A percentile compares a stretch with the other conserved stretches of the same genome.
Evolutionary conservation across 2,329 filamentous ascomycete species (phyloP).

Genomic region (Sclerotinia trifoliorum): DNA sequence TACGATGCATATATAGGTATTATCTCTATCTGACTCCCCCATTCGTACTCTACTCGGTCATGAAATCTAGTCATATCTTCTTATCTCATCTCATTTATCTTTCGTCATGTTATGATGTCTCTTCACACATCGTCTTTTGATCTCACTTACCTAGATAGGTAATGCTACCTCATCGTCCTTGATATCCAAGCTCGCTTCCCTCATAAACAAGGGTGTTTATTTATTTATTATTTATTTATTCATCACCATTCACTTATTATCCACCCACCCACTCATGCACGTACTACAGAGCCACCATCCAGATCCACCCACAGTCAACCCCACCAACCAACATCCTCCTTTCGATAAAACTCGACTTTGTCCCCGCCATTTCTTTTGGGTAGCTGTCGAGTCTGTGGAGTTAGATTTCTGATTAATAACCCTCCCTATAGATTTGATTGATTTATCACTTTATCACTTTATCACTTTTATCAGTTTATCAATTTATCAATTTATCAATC

Average conservation of each 20-base stretch:
- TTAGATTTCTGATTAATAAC: background rate
- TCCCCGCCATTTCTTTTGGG: background rate
- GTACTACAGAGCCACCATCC: background rate
- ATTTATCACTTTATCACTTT: background rate
- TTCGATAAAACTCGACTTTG: background rate
- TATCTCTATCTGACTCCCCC: too few relatives aligned
- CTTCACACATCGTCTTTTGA: background rate
- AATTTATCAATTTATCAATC: background rate
- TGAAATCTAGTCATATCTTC: background rate
- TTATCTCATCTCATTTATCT: background rate
- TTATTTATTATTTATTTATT: too few relatives aligned
- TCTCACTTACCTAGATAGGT: background rate
- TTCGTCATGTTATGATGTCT: background rate
- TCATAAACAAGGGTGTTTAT: too few relatives aligned
- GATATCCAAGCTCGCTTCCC: too few relatives aligned
- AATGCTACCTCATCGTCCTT: background rate
- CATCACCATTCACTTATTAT: background rate
- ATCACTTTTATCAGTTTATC: too few relatives aligned
- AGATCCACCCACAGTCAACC: background rate
- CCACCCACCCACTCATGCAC: constrained; percentile 1
- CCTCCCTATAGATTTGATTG: background rate
- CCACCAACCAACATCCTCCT: background rate
- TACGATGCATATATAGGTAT: too few relatives aligned
- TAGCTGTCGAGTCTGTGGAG: background rate
- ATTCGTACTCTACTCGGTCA: background rate